Conservation (phyloP, 495 filamentous ascomycete genomes). For the Lineolata rhizophorae region DNA sequence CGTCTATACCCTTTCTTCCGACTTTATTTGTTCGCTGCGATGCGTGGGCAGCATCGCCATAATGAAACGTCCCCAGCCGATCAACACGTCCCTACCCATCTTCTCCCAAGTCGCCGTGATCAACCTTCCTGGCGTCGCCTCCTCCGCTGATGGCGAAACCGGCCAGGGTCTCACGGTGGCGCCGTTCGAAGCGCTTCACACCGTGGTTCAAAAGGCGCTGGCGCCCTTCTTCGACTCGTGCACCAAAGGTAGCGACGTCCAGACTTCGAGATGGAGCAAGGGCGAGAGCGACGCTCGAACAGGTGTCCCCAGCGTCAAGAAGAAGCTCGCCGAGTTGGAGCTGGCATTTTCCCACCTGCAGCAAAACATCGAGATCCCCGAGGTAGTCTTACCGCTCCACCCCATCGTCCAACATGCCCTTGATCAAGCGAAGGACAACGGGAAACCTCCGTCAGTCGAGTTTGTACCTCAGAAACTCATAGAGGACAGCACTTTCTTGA, state of each 20-base stretch:
- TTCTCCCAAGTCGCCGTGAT: conserved; percentile 73
- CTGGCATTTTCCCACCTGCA: conserved; percentile 74
- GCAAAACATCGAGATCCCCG: conserved; percentile 94
- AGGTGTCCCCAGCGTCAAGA: conserved; percentile 88
- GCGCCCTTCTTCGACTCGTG: conserved; percentile 91
- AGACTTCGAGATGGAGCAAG: conserved; percentile 39
- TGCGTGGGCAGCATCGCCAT: conserved; percentile 72
- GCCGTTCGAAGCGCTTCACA: conserved; percentile 75
- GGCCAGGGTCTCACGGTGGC: conserved; percentile 31
- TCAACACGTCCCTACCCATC: conserved; percentile 60
- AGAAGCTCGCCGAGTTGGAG: conserved; percentile 83
- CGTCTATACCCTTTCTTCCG: conserved; percentile 56
- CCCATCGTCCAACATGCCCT: conserved; percentile 69
- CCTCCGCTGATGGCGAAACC: conserved; percentile 34
- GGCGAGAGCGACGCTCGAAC: conserved; percentile 73
- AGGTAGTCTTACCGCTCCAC: conserved; percentile 63
- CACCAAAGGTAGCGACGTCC: conserved; percentile 58
- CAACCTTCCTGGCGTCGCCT: conserved; percentile 63
- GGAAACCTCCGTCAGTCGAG: conserved; percentile 42
- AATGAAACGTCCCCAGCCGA: conserved; percentile 68
- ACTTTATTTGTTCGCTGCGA: conserved; percentile 54
- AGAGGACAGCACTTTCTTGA: conserved; percentile 73
- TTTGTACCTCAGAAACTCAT: conserved; percentile 49
- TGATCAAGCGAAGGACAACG: conserved; percentile 34
- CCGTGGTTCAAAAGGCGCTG: conserved; percentile 66